Evolutionary conservation across 805 yeast genomes (phyloP), one percentile per base, ranked within the genome.

Genomic region (Metschnikowia arizonensis): DNA sequence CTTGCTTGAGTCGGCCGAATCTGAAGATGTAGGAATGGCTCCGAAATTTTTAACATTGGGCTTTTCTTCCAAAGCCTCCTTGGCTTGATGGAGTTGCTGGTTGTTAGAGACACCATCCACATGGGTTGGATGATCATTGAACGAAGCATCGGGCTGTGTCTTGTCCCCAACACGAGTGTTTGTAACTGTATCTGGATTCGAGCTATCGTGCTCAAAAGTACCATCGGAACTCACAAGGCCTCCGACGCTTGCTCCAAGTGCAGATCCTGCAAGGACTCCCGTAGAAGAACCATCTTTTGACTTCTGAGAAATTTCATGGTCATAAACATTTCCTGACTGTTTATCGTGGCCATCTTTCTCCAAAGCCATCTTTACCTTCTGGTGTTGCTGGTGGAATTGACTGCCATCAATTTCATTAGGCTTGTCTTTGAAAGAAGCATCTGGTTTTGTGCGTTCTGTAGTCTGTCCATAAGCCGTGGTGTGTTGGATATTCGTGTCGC

Each of bases 341-440:
- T 42, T 40, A 2, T 30, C 15, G 8, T 41, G 41, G 10, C 45
- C 48, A 9, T 28, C 34, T 5, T n/a, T 33, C 30, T 45, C 48
- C n/a, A 45, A 38, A 6, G 23, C 11, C 18, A 25, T 12, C 28
- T 37, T 42, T 24, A 37, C 49, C 5, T 33, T 8, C 32, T 46
- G 40, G 28, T 46, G 47, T 24, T 45, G 37, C n/a, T 18, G 24
- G 37, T 45, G 48, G 37, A 23, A 45, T 21, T 34, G 26, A 14
- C 25, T 14, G 6, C 45, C 45, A 17, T 45, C 38, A 11, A 34
- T 29, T 5, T 45, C 48, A 3, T 17, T 12, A 2, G 29, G 36
- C 14, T 33, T 35, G n/a, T 29, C 39, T 15, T 28, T 40, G 37
- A 45, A 45, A 5, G 48, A 14, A 10, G 48, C 48, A 21, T 40